phyloP scores from a whole-genome alignment of 768 basidiomycete genomes.

The Boletus pseudopeckii region DNA sequence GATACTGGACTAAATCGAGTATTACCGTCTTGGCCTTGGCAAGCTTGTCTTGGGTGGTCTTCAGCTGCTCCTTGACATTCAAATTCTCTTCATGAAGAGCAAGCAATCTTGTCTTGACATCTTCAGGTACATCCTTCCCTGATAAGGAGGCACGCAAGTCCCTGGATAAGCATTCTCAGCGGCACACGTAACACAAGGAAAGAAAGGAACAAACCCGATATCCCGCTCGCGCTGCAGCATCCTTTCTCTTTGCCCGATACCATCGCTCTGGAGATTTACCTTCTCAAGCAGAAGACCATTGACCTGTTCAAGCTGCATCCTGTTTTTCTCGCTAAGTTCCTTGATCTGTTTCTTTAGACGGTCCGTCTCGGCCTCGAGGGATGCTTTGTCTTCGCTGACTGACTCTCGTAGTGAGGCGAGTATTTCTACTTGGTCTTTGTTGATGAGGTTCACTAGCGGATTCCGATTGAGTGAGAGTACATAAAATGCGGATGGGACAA shows the following conservation, averaged over 20 bases:
- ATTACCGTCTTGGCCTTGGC: constrained; percentile 71
- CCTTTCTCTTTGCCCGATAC: constrained; percentile 84
- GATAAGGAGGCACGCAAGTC: constrained; percentile 75
- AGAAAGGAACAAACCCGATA: constrained; percentile 55
- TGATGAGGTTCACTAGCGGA: constrained; percentile 75
- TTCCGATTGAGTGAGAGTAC: constrained; percentile 2
- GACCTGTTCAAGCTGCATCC: constrained; percentile 88
- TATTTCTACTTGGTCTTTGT: constrained; percentile 92
- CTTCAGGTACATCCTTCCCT: constrained; percentile 78
- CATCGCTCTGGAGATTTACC: constrained; percentile 83
- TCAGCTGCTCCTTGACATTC: constrained; percentile 64
- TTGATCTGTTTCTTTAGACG: constrained; percentile 63
- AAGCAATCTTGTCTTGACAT: constrained; percentile 71
- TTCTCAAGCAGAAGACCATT: constrained; percentile 87
- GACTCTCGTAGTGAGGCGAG: constrained; percentile 82
- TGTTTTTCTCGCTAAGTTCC: constrained; percentile 76
- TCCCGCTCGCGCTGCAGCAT: constrained; percentile 85
- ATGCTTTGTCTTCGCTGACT: constrained; percentile 82
- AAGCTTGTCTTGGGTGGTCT: constrained; percentile 72
- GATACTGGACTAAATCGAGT: neutral
- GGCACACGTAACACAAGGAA: neutral
- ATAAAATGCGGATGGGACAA: constrained; percentile 3
- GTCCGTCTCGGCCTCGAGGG: constrained; percentile 65
- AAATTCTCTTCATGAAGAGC: constrained; percentile 77
- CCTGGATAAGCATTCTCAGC: constrained; percentile 36